A percentile compares a stretch with the other conserved stretches of the same genome.
Conservation (phyloP, 345 rosid species). For the Murraya koenigii region DNA sequence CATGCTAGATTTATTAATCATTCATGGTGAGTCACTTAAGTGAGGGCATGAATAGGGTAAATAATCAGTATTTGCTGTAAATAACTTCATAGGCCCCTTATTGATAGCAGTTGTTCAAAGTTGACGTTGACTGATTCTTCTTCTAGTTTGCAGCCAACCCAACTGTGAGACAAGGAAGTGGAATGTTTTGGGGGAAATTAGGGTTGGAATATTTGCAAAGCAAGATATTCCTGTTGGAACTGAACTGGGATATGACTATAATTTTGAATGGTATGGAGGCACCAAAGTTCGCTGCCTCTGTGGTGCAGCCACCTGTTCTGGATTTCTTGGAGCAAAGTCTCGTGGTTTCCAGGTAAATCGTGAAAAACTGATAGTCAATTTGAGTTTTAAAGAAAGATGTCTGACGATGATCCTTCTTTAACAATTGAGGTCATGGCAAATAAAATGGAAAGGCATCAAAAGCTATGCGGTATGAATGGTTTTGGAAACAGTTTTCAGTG, state of each 20-base stretch:
- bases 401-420: neutral
- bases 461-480: neutral
- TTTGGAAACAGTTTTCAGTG: neutral
- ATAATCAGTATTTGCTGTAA: neutral
- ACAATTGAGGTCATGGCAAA: neutral
- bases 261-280: slow-evolving; percentile 98
- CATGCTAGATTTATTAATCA: slow-evolving; percentile 95
- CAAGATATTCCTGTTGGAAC: slow-evolving; percentile 61
- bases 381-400: slow-evolving; percentile 1
- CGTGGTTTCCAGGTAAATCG: slow-evolving; percentile 88
- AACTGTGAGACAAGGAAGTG: slow-evolving; percentile 99
- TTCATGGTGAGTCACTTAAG: slow-evolving; percentile 70
- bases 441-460: neutral
- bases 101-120: slow-evolving; percentile 2
- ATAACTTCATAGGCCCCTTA: neutral
- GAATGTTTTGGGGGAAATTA: slow-evolving; percentile 85
- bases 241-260: slow-evolving; percentile 84
- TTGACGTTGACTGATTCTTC: slow-evolving; percentile 19
- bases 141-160: slow-evolving; percentile 60
- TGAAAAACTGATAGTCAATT: slow-evolving; percentile 1
- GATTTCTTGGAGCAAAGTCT: slow-evolving; percentile 96
- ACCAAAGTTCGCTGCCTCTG: slow-evolving; percentile 95
- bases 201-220: slow-evolving; percentile 96
- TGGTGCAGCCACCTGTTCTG: slow-evolving; percentile 84
- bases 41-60: slow-evolving; percentile 2